Base-by-base conservation (phyloP, 257 asterid species). In the Echites panduratus region DNA sequence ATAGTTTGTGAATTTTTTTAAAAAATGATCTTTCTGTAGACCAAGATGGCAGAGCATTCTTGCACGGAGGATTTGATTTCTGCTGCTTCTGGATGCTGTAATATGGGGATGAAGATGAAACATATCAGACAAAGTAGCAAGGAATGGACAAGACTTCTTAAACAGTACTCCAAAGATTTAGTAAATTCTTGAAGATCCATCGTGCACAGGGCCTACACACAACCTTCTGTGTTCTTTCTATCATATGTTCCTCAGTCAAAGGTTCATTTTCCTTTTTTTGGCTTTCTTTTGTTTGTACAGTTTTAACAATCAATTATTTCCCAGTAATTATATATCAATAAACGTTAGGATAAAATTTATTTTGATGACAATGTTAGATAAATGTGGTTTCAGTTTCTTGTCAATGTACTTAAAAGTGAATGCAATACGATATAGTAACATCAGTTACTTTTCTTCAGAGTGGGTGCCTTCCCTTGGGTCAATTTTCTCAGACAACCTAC, bases 241-340 rank as follows among this genome's bases (percentile, higher is more conserved):
- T 40, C 41, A 22, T 74, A 41, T 10, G 68, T 52, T 52, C 8
- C 58, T 38, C n/a, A 26, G 24, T 66, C 24, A 65, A 22, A 61
- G 76, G 78, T 56, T 56, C 27, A 11, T 13, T 14, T 72, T 8
- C 24, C 58, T 32, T 56, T 54, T 49, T 49, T 49, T 49, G 13
- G 0, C 14, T 5, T 49, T 49, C 54, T 49, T 16, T 49, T 13
- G 20, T 66, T 38, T 74, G 70, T 54, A 66, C 54, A 53, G 3
- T 16, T 24, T 40, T 29, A 38, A 20, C 11, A 65, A 20, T 71
- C 27, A 71, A 22, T 43, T 43, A 14, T 58, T 26, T 41, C 24
- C 10, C 57, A 5, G 38, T 24, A 59, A 17, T 47, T 9, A 26
- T 71, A 63, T 14, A 38, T 53, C 7, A 40, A 22, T 38, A 70